Evolutionary conservation across 352 stramenopile genomes (phyloP), one percentile per base, ranked within the genome.

Genomic region (Phytopythium mirpurense): DNA sequence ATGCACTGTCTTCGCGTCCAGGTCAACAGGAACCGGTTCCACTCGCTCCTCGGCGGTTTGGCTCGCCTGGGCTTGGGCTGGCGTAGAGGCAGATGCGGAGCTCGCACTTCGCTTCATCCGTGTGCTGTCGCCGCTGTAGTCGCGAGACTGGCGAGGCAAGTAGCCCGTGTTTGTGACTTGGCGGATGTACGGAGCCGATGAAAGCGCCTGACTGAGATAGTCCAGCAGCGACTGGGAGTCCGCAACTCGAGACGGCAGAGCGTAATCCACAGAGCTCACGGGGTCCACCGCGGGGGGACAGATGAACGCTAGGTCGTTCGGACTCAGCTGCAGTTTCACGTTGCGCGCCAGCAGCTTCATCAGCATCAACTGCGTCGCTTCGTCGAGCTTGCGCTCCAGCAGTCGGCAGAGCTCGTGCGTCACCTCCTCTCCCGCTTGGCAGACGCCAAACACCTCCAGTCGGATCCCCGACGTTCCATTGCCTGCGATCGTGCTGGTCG

Each of bases 271-370:
- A 14, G 59, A 60, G 21, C 64, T 69, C 42, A 72, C 62, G 31
- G 83, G 67, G 9, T 66, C 60, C 11, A 60, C 50, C 21, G 57
- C 60, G 9, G 78, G 72, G 6, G 83, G 81, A 44, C 84, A 90
- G 42, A 94, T 71, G 47, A 95, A 95, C 15, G 72, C 61, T 49
- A 91, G 63, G 47, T 95, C 86, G 0, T 70, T 78, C 0, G 68
- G 52, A 36, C 68, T 92, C 18, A 95, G 62, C 58, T 94, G 83
- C 54, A 95, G 91, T 59, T 95, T 93, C 3, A 70, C 75, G 41
- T 95, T 94, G 52, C 83, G 73, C 21, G 80, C 82, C 8, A 95
- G 54, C 8, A 94, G 61, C 60, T 93, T 95, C 83, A 94, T 94
- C 29, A 95, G 49, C 41, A 95, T 86, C 16, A 90, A 64, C 47